Base-by-base conservation (phyloP, 2,329 filamentous ascomycete genomes). In the Calonectria naviculata region DNA sequence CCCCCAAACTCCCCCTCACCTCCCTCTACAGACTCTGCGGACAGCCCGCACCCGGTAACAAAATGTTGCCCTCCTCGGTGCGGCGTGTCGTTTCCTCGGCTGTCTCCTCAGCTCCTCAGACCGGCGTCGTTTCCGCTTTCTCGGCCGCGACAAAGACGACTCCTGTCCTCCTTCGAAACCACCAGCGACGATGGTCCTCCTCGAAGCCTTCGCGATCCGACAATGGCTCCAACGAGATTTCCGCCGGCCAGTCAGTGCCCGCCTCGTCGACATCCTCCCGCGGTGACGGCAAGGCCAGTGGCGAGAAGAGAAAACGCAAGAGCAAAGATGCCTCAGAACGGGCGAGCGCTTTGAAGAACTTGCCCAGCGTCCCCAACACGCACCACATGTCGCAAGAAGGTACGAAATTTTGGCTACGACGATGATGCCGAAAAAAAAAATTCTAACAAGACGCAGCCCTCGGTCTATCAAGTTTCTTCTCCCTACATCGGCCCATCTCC, bases 401-500 rank as follows among this genome's bases (percentile, higher is more conserved):
- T 93, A 83, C 38, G 87, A 81, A 38, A 65, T 52, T 46, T 21
- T 38, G 7, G 42, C 13, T 21, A 8, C 6, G 8, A 28, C 17
- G 29, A 21, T 17, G 34, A 15, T 7, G n/a, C 21, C 26, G 21
- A 31, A 17, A 61, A 36, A 56, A 29, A 19, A 65, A 47, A 60
- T 10, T 64, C 75, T 76, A 63, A 80, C 69, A 60, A 26, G 17
- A 31, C 73, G 6, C 75, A 98, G 97, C 97, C 80, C 89, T 98
- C 72, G 93, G 93, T 74, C 88, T 98, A 54, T 97, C 96, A 9
- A 93, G 93, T 71, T 98, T 99, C 88, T 98, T 98, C 87, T 97
- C 95, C 73, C 93, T 97, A 75, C 95, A 99, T 85, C 92, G 97
- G 72, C 97, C 97, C 54, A 96, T 99, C 80, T 97, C 95, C 67